Conservation (phyloP, 306 rosid genomes). For the Notholithocarpus densiflorus region DNA sequence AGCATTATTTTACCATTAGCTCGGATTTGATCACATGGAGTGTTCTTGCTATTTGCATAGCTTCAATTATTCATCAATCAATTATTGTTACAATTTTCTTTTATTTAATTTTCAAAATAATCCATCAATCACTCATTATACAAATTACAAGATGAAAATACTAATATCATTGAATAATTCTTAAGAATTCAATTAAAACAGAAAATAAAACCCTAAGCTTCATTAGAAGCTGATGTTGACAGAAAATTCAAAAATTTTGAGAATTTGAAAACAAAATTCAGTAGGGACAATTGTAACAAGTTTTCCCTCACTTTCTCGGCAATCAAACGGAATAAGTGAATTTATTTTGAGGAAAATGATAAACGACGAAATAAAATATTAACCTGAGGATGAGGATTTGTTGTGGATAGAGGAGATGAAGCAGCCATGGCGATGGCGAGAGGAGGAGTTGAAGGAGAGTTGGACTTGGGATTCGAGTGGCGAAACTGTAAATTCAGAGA, state of each 20-base stretch:
- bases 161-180: not conserved
- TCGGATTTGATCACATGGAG: not conserved
- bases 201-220: no score
- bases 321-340: no score
- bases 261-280: not conserved
- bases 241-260: conserved; percentile 1
- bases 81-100: not conserved
- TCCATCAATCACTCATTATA: not conserved
- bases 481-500: conserved; percentile 28
- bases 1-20: conserved; percentile 3
- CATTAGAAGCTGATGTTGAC: no score
- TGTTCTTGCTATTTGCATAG: not conserved
- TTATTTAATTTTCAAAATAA: not conserved
- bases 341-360: no score
- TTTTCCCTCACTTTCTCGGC: not conserved
- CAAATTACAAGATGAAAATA: not conserved
- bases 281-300: not conserved
- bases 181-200: no score
- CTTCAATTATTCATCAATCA: not conserved
- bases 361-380: no score
- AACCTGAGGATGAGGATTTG: conserved; percentile 45
- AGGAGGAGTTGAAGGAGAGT: conserved; percentile 24
- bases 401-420: conserved; percentile 43
- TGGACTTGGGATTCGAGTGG: conserved; percentile 24
- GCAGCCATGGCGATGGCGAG: conserved; percentile 79